These are phyloP conservation scores for Cnidoscolus chayamansa DNA, from an alignment of 441 rosid genomes.

Conservation along the genomic window DNA sequence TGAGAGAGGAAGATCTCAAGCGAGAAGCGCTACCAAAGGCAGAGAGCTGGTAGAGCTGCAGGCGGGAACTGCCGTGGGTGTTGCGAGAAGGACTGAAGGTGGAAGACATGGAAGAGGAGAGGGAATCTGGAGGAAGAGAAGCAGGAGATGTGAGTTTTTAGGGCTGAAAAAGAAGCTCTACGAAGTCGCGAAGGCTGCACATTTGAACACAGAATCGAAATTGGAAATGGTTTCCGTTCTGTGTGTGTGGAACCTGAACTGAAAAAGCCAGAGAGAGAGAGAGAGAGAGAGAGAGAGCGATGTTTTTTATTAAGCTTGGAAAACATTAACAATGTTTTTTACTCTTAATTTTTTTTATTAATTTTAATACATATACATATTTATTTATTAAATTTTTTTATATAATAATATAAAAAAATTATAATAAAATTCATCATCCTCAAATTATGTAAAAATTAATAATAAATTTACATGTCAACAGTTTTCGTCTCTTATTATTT, in stretches of 20 bases:
- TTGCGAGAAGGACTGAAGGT: slow-evolving; percentile 56
- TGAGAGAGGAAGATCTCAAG: slow-evolving; percentile 74
- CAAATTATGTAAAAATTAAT: no score
- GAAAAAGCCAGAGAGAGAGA: slow-evolving; percentile 9
- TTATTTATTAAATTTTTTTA: no score
- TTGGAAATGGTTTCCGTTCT: neutral
- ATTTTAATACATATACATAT: no score
- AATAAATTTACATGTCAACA: no score
- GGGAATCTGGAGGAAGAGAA: slow-evolving; percentile 3
- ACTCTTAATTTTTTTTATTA: no score
- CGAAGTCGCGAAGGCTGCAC: neutral
- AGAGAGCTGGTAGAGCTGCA: slow-evolving; percentile 38
- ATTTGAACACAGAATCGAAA: slow-evolving; percentile 11
- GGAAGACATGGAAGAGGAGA: slow-evolving; percentile 36
- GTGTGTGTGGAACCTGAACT: slow-evolving; percentile 9
- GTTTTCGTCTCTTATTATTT: no score
- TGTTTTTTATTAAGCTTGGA: neutral
- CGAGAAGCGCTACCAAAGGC: slow-evolving; percentile 48
- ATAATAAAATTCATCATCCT: no score
- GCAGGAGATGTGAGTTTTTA: neutral
- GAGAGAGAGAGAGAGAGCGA: neutral
- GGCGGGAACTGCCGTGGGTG: slow-evolving; percentile 60
- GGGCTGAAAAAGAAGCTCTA: neutral
- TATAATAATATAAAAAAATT: no score
- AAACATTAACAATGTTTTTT: neutral